These are phyloP conservation scores for Fennellomyces sp. DNA, from an alignment of 371 early-diverging fungal species.

Conservation along the genomic window DNA sequence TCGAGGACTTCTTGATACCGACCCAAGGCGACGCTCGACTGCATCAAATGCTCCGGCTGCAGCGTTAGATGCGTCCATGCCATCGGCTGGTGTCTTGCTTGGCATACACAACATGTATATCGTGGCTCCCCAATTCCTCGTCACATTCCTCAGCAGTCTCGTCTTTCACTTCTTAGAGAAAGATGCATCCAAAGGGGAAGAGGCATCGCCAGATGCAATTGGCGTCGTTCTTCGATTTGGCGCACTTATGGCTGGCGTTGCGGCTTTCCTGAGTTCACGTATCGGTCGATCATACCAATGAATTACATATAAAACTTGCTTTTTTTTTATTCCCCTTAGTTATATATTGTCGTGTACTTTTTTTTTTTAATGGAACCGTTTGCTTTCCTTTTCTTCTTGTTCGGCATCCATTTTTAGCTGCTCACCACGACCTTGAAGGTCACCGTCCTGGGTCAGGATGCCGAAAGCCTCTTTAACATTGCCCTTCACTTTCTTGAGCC, in stretches of 20 bases:
- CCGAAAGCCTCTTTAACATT: background rate
- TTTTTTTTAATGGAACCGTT: background rate
- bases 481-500: background rate
- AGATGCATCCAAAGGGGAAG: slow-evolving; percentile 12
- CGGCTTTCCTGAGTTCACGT: slow-evolving; percentile 48
- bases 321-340: background rate
- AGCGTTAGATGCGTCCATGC: background rate
- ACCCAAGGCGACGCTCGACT: slow-evolving; percentile 62
- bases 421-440: slow-evolving; percentile 1
- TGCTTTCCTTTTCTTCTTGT: background rate
- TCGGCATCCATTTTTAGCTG: slow-evolving; percentile 5
- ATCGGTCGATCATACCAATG: slow-evolving; percentile 17
- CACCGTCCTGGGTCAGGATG: background rate
- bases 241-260: slow-evolving; percentile 66
- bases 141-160: slow-evolving; percentile 72
- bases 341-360: background rate
- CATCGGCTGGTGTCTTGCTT: slow-evolving; percentile 80
- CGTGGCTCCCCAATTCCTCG: slow-evolving; percentile 91
- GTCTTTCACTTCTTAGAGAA: slow-evolving; percentile 72
- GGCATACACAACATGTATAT: slow-evolving; percentile 96
- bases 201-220: slow-evolving; percentile 53
- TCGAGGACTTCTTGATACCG: background rate
- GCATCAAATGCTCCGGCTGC: background rate
- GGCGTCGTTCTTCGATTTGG: slow-evolving; percentile 66
- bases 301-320: background rate